These are phyloP conservation scores for Cladophialophora carrionii DNA, from an alignment of 2,329 filamentous ascomycete species.

Conservation along the genomic window DNA sequence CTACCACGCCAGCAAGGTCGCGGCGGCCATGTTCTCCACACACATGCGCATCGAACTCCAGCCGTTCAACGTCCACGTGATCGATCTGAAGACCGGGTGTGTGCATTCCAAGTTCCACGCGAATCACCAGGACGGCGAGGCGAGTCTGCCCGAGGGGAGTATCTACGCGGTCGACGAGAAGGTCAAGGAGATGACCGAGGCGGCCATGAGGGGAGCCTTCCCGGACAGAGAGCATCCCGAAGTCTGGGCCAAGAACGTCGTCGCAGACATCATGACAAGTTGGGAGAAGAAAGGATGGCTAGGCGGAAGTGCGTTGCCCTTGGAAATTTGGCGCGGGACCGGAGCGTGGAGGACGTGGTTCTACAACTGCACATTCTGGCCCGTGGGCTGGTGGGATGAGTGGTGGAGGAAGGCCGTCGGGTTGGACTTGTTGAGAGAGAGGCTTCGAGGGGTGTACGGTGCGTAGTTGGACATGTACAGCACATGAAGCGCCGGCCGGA, in stretches of 20 bases:
- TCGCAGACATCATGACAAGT: constrained; percentile 15
- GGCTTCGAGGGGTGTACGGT: constrained; percentile 12
- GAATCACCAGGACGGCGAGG: constrained; percentile 28
- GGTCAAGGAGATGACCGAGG: constrained; percentile 28
- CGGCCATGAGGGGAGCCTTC: constrained; percentile 30
- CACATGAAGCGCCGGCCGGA: too few relatives aligned
- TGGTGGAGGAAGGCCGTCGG: constrained; percentile 31
- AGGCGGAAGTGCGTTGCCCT: constrained; percentile 7
- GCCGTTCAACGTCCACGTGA: constrained; percentile 41
- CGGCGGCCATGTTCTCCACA: constrained; percentile 40
- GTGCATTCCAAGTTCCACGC: constrained; percentile 31
- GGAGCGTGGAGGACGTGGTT: constrained; percentile 34
- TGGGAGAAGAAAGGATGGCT: constrained; percentile 10
- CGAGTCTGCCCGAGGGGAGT: constrained; percentile 20
- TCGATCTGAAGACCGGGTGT: constrained; percentile 40
- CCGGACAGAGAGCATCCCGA: constrained; percentile 30
- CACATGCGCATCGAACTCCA: constrained; percentile 43
- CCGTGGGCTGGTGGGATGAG: constrained; percentile 31
- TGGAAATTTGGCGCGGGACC: constrained; percentile 32
- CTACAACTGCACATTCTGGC: constrained; percentile 24
- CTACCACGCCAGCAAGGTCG: constrained; percentile 44
- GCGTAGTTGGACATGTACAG: background rate
- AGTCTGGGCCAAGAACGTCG: constrained; percentile 27
- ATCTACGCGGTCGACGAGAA: constrained; percentile 21
- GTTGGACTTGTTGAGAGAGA: constrained; percentile 26